Evolutionary conservation across 345 rosid species (phyloP), one percentile per base, ranked within the genome.

Genomic region (Melastoma malabathricum): DNA sequence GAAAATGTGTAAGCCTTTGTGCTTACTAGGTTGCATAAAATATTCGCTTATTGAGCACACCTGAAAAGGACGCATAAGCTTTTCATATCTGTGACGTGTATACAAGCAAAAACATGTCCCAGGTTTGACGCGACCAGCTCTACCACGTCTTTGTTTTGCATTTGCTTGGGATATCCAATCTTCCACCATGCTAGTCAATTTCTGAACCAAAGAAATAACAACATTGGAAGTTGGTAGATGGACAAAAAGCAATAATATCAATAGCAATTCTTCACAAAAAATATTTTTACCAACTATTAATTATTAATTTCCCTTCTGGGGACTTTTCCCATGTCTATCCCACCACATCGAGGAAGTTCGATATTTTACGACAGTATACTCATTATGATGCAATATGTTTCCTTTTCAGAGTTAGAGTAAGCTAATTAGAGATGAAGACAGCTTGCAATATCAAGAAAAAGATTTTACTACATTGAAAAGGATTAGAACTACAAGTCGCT

Each of bases 121-220:
- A 54, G 95, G 95, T 73, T 83, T 85, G 58, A 89, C 97, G 34
- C 97, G 93, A 20, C 95, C 95, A 60, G 95, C 97, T 74, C 97
- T 75, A 63, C 97, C 95, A 51, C 79, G 72, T 6, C 97, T 75
- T 47, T 89, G 95, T 69, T 85, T 75, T 34, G 83, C 87, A 71
- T 89, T 89, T 50, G 97, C 97, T 74, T 74, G 76, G 59, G 95
- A 83, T 66, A 89, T 81, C 97, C 97, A 89, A 71, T 89, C 97
- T 76, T 89, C 95, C 57, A 85, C 93, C 95, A 89, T 89, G 72
- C 93, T 83, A 48, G 97, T 73, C 59, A 85, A 59, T 89, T 89
- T 89, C 97, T 89, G 57, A 17, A 65, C 44, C 20, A 51, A 61
- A 57, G 47, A 51, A n/a, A 60, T 52, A 5, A 50, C 10, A 57